phyloP scores from a whole-genome alignment of 345 rosid species.

The Noccaea caerulescens region DNA sequence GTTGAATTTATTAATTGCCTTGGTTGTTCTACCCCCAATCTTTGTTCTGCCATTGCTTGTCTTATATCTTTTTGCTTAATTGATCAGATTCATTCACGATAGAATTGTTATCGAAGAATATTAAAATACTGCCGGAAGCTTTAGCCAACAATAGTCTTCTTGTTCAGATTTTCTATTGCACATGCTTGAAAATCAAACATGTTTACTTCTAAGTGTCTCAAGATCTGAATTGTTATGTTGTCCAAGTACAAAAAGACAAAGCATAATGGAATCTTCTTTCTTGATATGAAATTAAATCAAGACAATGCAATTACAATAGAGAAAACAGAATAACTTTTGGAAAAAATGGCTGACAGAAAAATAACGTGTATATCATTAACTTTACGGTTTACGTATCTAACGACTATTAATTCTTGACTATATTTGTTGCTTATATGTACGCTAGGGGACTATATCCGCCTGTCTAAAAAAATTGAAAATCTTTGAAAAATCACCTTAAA shows the following conservation, averaged over 20 bases:
- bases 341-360: too few relatives aligned
- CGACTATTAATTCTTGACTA: neutral
- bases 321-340: neutral
- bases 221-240: too few relatives aligned
- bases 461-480: neutral
- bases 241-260: neutral
- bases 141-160: too few relatives aligned
- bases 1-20: neutral
- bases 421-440: neutral
- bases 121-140: neutral
- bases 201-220: too few relatives aligned
- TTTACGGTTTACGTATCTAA: neutral
- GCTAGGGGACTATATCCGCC: neutral
- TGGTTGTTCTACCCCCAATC: neutral
- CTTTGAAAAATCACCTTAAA: neutral
- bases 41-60: neutral
- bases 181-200: too few relatives aligned
- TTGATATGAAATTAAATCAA: conserved; percentile 1
- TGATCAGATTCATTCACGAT: neutral
- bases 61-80: neutral
- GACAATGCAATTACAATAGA: neutral
- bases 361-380: too few relatives aligned
- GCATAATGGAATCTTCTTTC: neutral
- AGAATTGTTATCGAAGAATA: neutral
- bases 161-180: too few relatives aligned